A percentile compares a stretch with the other conserved stretches of the same genome.
phyloP scores from a whole-genome alignment of 1,284 basidiomycete genomes.

The Volvariella volvacea region DNA sequence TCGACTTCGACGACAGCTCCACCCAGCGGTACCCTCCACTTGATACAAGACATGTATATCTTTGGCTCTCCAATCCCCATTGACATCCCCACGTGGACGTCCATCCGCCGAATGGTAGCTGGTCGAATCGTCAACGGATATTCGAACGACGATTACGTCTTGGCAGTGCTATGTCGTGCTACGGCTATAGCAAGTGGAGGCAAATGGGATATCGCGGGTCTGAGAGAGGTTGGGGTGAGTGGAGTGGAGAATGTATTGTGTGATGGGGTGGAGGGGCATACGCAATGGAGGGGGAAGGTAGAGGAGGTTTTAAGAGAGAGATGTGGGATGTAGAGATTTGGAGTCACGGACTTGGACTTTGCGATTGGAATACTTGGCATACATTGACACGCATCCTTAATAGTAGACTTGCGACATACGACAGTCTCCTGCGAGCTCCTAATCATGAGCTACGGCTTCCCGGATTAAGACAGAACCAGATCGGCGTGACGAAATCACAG shows the following conservation, averaged over 20 bases:
- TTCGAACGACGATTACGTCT: slow-evolving; percentile 65
- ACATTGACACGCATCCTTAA: too few species aligned
- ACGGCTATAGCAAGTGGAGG: slow-evolving; percentile 46
- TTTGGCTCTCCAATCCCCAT: slow-evolving; percentile 65
- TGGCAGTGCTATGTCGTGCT: slow-evolving; percentile 66
- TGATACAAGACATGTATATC: slow-evolving; percentile 72
- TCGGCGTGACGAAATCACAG: too few species aligned
- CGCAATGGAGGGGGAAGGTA: slow-evolving; percentile 47
- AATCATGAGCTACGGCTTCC: too few species aligned
- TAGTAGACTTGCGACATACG: too few species aligned
- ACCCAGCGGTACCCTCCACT: slow-evolving; percentile 28
- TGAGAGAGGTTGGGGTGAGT: slow-evolving; percentile 55
- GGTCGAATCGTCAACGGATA: slow-evolving; percentile 73
- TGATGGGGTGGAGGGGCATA: slow-evolving; percentile 45
- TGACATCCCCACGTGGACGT: slow-evolving; percentile 51
- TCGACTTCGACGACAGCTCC: too few species aligned
- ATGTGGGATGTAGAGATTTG: too few species aligned
- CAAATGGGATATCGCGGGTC: slow-evolving; percentile 62
- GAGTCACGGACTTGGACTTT: too few species aligned
- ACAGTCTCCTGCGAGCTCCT: too few species aligned
- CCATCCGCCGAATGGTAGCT: slow-evolving; percentile 56
- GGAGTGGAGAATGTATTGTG: slow-evolving; percentile 68
- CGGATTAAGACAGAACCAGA: too few species aligned
- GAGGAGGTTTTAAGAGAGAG: slow-evolving; percentile 33
- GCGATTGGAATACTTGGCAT: too few species aligned